Conservation (phyloP, 768 basidiomycete genomes). For the Nidularia pulvinata region DNA sequence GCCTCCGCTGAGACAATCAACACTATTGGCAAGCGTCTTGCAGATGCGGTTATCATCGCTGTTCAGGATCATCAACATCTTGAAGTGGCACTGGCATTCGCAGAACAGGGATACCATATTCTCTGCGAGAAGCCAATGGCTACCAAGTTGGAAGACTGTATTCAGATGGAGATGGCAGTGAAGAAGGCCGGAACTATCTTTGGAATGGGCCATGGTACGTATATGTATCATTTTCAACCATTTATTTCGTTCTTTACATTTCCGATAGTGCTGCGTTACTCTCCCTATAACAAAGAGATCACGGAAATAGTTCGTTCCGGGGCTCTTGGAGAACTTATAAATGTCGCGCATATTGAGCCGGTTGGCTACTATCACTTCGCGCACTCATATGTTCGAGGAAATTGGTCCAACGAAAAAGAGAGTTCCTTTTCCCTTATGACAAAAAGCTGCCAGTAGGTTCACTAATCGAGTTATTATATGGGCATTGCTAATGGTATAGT, state of each 20-base stretch:
- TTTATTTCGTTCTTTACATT: not conserved
- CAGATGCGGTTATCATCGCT: constrained; percentile 80
- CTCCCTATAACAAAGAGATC: constrained; percentile 76
- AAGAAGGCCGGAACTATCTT: constrained; percentile 74
- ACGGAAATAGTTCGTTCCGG: constrained; percentile 72
- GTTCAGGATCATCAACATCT: constrained; percentile 83
- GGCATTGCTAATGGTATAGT: constrained; percentile 4
- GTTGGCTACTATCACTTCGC: constrained; percentile 89
- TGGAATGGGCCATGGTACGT: constrained; percentile 84
- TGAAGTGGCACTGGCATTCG: constrained; percentile 74
- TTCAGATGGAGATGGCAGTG: constrained; percentile 74
- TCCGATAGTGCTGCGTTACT: constrained; percentile 77
- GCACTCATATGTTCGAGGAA: constrained; percentile 85
- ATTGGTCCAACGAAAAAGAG: constrained; percentile 69
- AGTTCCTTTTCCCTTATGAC: constrained; percentile 87
- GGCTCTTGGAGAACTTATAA: constrained; percentile 74
- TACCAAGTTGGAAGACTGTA: constrained; percentile 67
- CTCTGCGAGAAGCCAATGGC: constrained; percentile 96
- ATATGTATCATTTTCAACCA: not conserved
- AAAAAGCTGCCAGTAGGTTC: constrained; percentile 84
- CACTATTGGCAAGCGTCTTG: constrained; percentile 67
- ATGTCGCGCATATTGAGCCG: constrained; percentile 84
- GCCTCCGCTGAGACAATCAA: constrained; percentile 68
- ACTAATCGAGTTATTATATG: not conserved
- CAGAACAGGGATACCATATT: constrained; percentile 83